These are phyloP conservation scores for Yamadazyma laniorum DNA, from an alignment of 805 yeast species.

Conservation along the genomic window DNA sequence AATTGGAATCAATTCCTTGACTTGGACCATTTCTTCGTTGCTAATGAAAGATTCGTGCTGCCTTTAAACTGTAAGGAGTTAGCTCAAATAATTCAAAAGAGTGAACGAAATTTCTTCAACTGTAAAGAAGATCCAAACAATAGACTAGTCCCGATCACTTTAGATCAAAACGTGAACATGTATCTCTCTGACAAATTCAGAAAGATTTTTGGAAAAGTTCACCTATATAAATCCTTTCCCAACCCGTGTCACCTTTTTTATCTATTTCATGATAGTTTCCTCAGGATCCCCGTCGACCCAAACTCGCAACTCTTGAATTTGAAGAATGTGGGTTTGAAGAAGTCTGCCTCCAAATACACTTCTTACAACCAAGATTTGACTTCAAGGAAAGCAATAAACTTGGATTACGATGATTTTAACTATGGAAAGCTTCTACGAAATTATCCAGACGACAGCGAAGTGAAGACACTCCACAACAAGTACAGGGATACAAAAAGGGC, in stretches of 20 bases:
- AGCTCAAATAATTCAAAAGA: constrained; percentile 11
- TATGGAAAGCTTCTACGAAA: neutral
- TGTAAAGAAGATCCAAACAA: constrained; percentile 15
- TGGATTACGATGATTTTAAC: constrained; percentile 10
- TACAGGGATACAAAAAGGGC: constrained; percentile 14
- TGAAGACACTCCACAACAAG: constrained; percentile 5
- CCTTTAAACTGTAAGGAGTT: constrained; percentile 15
- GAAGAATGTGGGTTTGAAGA: neutral
- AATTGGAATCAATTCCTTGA: constrained; percentile 14
- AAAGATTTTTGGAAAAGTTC: constrained; percentile 11
- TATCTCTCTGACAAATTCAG: constrained; percentile 11
- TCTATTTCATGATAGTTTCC: constrained; percentile 12
- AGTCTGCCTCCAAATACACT: constrained; percentile 5
- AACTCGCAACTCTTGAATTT: constrained; percentile 4
- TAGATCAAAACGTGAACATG: constrained; percentile 13
- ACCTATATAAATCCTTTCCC: constrained; percentile 10
- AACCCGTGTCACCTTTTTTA: constrained; percentile 14
- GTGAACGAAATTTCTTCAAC: constrained; percentile 12
- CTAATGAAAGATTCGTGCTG: constrained; percentile 2
- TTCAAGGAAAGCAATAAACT: constrained; percentile 3
- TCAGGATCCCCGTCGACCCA: constrained; percentile 11
- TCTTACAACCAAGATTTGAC: constrained; percentile 5
- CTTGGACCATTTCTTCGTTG: constrained; percentile 9
- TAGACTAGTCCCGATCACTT: constrained; percentile 7
- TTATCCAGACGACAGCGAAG: constrained; percentile 5